Conservation (phyloP, 805 yeast genomes). For the Maudiozyma pseudohumilis region DNA sequence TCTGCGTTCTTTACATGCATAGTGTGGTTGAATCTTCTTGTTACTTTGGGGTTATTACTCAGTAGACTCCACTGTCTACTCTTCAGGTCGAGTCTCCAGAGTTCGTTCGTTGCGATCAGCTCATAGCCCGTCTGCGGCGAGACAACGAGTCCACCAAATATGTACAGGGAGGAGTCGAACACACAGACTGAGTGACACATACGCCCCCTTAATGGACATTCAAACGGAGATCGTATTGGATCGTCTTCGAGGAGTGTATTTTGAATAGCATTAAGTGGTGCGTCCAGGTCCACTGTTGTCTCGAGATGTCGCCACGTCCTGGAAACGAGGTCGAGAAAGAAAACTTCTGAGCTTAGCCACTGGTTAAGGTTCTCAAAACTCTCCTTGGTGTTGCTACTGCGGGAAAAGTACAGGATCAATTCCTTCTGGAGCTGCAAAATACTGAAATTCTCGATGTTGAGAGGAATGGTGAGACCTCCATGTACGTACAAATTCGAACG, state of each 20-base stretch:
- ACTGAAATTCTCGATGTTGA: constrained; percentile 36
- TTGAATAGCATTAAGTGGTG: neutral
- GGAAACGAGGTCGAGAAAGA: constrained; percentile 48
- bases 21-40: constrained; percentile 43
- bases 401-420: constrained; percentile 29
- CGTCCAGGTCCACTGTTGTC: constrained; percentile 9
- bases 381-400: constrained; percentile 14
- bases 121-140: constrained; percentile 29
- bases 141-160: constrained; percentile 57
- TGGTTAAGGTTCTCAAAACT: constrained; percentile 20
- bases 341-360: constrained; percentile 52
- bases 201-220: constrained; percentile 28
- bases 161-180: constrained; percentile 40
- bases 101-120: constrained; percentile 45
- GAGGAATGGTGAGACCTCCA: constrained; percentile 57
- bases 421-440: constrained; percentile 32
- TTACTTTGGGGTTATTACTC: constrained; percentile 30
- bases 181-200: constrained; percentile 51
- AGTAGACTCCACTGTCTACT: constrained; percentile 45
- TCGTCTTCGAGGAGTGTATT: neutral
- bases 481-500: constrained; percentile 52
- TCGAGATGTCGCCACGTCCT: constrained; percentile 44
- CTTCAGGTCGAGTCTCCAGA: constrained; percentile 58
- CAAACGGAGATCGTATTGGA: neutral
- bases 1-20: constrained; percentile 30